Evolutionary conservation across 352 stramenopile species (phyloP).

Genomic region (Bremia lactucae): DNA sequence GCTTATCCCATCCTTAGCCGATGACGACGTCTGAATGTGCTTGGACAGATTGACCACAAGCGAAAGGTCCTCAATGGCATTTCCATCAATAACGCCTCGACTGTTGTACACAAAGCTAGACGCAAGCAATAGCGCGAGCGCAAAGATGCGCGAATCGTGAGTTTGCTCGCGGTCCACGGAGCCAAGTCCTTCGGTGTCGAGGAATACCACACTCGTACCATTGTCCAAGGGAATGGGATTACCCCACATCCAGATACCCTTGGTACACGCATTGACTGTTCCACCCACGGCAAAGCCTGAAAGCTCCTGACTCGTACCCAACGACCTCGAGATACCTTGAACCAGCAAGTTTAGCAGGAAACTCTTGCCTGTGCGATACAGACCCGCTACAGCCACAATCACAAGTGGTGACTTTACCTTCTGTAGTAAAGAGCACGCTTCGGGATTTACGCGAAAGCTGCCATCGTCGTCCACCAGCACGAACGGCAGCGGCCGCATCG

Average conservation of each 20-base stretch:
- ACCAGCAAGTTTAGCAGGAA: conserved; percentile 85
- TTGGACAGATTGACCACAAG: conserved; percentile 87
- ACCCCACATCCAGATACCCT: conserved; percentile 89
- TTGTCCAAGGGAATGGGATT: conserved; percentile 58
- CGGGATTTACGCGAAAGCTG: conserved; percentile 66
- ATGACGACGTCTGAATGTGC: conserved; percentile 69
- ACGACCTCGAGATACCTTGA: conserved; percentile 9
- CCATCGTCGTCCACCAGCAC: conserved; percentile 72
- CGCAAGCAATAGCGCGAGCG: conserved; percentile 72
- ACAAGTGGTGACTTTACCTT: conserved; percentile 70
- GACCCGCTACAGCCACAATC: conserved; percentile 73
- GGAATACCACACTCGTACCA: conserved; percentile 67
- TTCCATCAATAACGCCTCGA: conserved; percentile 82
- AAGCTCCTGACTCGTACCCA: conserved; percentile 3
- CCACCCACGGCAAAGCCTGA: conserved; percentile 70
- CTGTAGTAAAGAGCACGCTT: conserved; percentile 57
- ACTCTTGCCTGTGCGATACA: conserved; percentile 87
- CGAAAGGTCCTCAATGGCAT: conserved; percentile 84
- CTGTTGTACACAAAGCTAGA: conserved; percentile 89
- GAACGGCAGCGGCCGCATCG: conserved; percentile 60
- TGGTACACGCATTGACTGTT: conserved; percentile 85
- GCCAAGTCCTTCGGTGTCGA: conserved; percentile 85
- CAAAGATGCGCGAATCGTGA: conserved; percentile 87
- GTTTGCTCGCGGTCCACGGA: conserved; percentile 77
- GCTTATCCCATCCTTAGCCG: conserved; percentile 16